Evolutionary conservation across 495 filamentous ascomycete genomes (phyloP).

Genomic region (Daldinia loculata): DNA sequence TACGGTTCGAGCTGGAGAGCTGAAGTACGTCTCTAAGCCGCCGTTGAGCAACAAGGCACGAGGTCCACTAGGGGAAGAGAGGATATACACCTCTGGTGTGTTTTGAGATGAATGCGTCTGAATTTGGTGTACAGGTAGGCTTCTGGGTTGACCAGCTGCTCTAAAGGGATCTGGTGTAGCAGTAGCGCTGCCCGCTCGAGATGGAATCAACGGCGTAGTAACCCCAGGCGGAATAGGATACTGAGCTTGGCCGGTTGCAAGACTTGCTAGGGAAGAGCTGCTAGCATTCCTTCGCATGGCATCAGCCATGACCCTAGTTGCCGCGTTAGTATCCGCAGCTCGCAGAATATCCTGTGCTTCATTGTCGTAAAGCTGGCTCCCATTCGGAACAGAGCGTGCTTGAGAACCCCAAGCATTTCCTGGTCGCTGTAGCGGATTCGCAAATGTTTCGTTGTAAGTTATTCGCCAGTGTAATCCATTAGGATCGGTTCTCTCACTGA

Average conservation of each 20-base stretch:
- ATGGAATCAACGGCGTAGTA: slow-evolving; percentile 52
- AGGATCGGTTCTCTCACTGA: slow-evolving; percentile 29
- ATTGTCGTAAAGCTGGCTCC: slow-evolving; percentile 40
- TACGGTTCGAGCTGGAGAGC: slow-evolving; percentile 39
- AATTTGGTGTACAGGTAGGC: slow-evolving; percentile 18
- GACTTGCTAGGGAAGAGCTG: slow-evolving; percentile 50
- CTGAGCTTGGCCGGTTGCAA: slow-evolving; percentile 42
- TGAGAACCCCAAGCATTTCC: slow-evolving; percentile 19
- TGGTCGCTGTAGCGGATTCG: slow-evolving; percentile 27
- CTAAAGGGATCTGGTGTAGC: slow-evolving; percentile 54
- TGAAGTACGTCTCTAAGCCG: slow-evolving; percentile 55
- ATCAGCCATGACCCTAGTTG: slow-evolving; percentile 52
- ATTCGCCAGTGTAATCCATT: slow-evolving; percentile 37
- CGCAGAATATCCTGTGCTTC: slow-evolving; percentile 54
- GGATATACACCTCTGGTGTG: slow-evolving; percentile 65
- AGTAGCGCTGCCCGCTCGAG: slow-evolving; percentile 50
- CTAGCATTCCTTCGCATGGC: slow-evolving; percentile 60
- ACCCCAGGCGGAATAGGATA: slow-evolving; percentile 54
- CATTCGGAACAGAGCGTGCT: slow-evolving; percentile 21
- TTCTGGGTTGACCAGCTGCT: slow-evolving; percentile 37
- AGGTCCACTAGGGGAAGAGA: slow-evolving; percentile 68
- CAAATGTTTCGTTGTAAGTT: slow-evolving; percentile 34
- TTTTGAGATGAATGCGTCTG: slow-evolving; percentile 32
- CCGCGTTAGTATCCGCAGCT: slow-evolving; percentile 53
- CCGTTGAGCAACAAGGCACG: slow-evolving; percentile 65